Conservation (phyloP, 1,139 yeast species). For the Saccharomyces hybrid region DNA sequence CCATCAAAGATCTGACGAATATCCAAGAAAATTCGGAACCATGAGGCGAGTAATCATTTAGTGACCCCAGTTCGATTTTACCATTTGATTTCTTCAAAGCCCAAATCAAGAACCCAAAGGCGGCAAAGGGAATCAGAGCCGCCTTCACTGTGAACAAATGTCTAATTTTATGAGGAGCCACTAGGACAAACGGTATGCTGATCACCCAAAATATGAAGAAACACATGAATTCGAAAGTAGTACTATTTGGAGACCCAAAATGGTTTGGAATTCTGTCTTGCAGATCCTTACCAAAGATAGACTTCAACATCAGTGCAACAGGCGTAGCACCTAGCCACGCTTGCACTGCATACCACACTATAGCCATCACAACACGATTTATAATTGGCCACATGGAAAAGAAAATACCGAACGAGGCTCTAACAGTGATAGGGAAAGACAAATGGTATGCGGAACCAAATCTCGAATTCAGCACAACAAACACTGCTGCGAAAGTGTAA, state of each 20-base stretch:
- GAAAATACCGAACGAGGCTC: constrained; percentile 67
- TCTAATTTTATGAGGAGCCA: constrained; percentile 70
- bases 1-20: constrained; percentile 64
- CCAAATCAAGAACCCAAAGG: constrained; percentile 70
- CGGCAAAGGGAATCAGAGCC: constrained; percentile 65
- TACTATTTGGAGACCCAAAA: constrained; percentile 43
- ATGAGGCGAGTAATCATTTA: constrained; percentile 12
- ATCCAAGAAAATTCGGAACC: constrained; percentile 45
- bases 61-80: constrained; percentile 15
- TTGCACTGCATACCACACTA: constrained; percentile 78
- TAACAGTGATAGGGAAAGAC: constrained; percentile 64
- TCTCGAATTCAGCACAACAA: constrained; percentile 55
- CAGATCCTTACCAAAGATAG: constrained; percentile 57
- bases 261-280: constrained; percentile 41
- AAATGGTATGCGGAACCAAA: constrained; percentile 65
- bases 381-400: constrained; percentile 72
- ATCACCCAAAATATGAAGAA: constrained; percentile 71
- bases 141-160: constrained; percentile 75
- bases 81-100: constrained; percentile 46
- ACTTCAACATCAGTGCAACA: constrained; percentile 56
- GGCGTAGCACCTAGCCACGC: constrained; percentile 76
- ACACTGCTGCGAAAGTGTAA: constrained; percentile 49
- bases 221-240: constrained; percentile 58
- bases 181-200: constrained; percentile 66
- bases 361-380: constrained; percentile 71